A percentile compares a stretch with the other conserved stretches of the same genome.
These are phyloP conservation scores for Alternaria ventricosa DNA, from an alignment of 2,329 filamentous ascomycete genomes.

Conservation along the genomic window DNA sequence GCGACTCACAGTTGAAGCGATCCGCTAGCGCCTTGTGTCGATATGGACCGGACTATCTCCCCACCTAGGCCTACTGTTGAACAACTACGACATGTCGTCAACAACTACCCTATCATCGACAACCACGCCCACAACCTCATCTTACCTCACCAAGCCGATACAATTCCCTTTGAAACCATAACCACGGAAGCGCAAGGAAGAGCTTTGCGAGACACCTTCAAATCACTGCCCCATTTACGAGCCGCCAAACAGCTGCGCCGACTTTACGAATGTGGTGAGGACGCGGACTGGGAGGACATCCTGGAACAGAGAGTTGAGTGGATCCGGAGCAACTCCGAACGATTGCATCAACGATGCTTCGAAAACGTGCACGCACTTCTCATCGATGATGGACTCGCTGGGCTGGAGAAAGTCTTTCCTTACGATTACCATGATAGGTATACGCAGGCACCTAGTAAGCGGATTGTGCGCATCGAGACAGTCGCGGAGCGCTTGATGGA, in stretches of 20 bases:
- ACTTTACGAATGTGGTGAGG: slow-evolving; percentile 64
- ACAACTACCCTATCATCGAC: slow-evolving; percentile 68
- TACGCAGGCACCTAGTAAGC: slow-evolving; percentile 68
- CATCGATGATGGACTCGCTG: slow-evolving; percentile 76
- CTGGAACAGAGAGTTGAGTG: slow-evolving; percentile 57
- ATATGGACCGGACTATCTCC: slow-evolving; percentile 26
- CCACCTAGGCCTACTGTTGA: slow-evolving; percentile 36
- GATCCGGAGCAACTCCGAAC: slow-evolving; percentile 56
- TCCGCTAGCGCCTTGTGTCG: background rate
- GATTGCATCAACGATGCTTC: slow-evolving; percentile 69
- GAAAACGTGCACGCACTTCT: slow-evolving; percentile 75
- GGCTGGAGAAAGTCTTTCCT: slow-evolving; percentile 61
- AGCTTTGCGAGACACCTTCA: slow-evolving; percentile 67
- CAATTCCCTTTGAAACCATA: slow-evolving; percentile 66
- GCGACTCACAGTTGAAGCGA: background rate
- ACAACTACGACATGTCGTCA: slow-evolving; percentile 42
- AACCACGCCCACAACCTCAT: slow-evolving; percentile 76
- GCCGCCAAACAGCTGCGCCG: slow-evolving; percentile 71
- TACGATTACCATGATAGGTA: slow-evolving; percentile 68
- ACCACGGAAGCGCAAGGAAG: slow-evolving; percentile 75
- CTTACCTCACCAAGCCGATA: slow-evolving; percentile 56
- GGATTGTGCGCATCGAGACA: slow-evolving; percentile 79
- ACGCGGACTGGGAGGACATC: slow-evolving; percentile 67
- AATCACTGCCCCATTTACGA: slow-evolving; percentile 72
- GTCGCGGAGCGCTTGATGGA: slow-evolving; percentile 70